Percentiles rank a stretch among this genome's conserved stretches.
Conservation (phyloP, 257 asterid species). For the Salvia hispanica region DNA sequence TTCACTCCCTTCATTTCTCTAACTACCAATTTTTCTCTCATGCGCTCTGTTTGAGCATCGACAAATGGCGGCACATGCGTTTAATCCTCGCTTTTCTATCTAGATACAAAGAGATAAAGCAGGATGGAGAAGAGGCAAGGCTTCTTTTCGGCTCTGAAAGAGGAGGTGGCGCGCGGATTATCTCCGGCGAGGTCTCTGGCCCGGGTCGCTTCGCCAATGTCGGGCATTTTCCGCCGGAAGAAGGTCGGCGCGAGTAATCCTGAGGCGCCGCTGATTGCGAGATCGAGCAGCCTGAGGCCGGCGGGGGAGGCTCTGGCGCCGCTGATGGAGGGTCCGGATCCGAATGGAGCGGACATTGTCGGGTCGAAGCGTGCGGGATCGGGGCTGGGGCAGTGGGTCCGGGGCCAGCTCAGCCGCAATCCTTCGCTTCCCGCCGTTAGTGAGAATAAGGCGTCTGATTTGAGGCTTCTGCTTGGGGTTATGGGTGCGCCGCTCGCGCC, state of each 20-base stretch:
- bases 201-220: constrained; percentile 59
- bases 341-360: constrained; percentile 54
- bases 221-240: constrained; percentile 61
- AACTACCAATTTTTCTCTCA: constrained; percentile 8
- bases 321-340: constrained; percentile 78
- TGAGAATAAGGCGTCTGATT: constrained; percentile 58
- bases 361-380: constrained; percentile 60
- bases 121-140: constrained; percentile 83
- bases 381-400: constrained; percentile 60
- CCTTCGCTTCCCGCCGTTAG: constrained; percentile 46
- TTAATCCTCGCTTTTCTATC: constrained; percentile 15
- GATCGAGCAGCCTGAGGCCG: constrained; percentile 66
- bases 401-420: constrained; percentile 55
- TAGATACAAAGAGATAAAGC: background rate
- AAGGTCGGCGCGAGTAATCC: constrained; percentile 34
- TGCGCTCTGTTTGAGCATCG: background rate
- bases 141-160: constrained; percentile 75
- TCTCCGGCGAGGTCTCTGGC: constrained; percentile 73
- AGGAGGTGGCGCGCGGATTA: constrained; percentile 72
- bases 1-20: no score
- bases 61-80: constrained; percentile 26
- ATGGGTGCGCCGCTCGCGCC: constrained; percentile 95
- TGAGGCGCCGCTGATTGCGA: constrained; percentile 43
- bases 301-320: constrained; percentile 59
- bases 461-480: constrained; percentile 83